A percentile compares a stretch with the other conserved stretches of the same genome.
phyloP scores from a whole-genome alignment of 768 basidiomycete genomes.

The Suillus ampliporus region DNA sequence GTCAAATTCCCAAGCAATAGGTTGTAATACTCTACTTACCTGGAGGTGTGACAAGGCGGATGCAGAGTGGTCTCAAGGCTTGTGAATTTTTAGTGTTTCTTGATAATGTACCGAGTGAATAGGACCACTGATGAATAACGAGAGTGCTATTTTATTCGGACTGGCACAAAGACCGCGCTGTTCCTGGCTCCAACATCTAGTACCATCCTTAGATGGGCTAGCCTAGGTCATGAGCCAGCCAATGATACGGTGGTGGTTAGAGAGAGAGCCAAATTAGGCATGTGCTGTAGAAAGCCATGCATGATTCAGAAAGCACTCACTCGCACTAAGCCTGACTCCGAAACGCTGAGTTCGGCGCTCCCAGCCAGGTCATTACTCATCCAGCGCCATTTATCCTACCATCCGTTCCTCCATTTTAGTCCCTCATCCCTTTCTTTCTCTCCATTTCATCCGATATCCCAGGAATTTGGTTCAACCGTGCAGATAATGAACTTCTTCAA shows the following conservation, averaged over 20 bases:
- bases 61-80: too few relatives aligned
- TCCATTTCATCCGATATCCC: neutral
- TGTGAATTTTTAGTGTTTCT: too few relatives aligned
- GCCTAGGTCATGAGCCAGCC: neutral
- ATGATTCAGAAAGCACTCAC: neutral
- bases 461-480: slow-evolving; percentile 3
- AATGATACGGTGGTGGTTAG: neutral
- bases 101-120: neutral
- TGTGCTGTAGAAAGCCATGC: slow-evolving; percentile 6
- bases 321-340: slow-evolving; percentile 17
- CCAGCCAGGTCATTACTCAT: slow-evolving; percentile 3
- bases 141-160: neutral
- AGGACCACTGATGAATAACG: neutral
- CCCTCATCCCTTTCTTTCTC: neutral
- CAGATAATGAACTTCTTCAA: slow-evolving; percentile 92
- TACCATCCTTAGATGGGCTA: neutral
- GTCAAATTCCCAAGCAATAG: neutral
- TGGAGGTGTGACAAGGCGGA: neutral
- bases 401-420: neutral
- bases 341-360: slow-evolving; percentile 1
- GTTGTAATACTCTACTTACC: neutral
- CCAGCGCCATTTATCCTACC: slow-evolving; percentile 6
- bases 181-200: neutral
- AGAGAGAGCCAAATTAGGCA: slow-evolving; percentile 6
- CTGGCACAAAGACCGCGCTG: neutral